Evolutionary conservation across 2,329 filamentous ascomycete genomes (phyloP), one percentile per base, ranked within the genome.

Genomic region (Colletotrichum graminicola): DNA sequence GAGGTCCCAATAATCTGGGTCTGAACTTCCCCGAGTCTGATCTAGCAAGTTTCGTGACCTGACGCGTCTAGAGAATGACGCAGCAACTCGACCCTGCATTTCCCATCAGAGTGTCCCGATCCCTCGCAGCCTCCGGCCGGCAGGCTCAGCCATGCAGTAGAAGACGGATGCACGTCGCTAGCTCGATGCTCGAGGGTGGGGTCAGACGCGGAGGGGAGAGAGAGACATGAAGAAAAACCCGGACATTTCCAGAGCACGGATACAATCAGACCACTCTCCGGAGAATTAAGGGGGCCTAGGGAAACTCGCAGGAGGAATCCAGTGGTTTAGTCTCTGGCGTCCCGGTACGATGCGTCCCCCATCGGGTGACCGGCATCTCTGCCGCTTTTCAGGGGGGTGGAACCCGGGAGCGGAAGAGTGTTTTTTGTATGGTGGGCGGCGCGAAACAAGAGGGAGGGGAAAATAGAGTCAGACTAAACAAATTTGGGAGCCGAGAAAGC

Each of bases 401-500:
- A 21, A 23, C 34, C 16, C 21, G 61, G 60, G 43, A 39, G 59
- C 59, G 45, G 32, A 51, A n/a, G 45, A 16, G 32, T 34, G 16
- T 29, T 45, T 29, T 45, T 45, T n/a, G 43, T n/a, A 45, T 45
- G 21, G 61, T 63, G 34, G 36, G 34, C 49, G 12, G 61, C 32
- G 21, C 26, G n/a, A 29, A 32, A 29, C 36, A 34, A n/a, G 26
- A 26, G 52, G 6, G 10, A 54, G 65, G 59, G 23, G 3, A 1
- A 14, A 32, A 29, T n/a, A 10, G 21, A 47, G 12, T n/a, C 21
- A n/a, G 23, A 47, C 21, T 14, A 52, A 23, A n/a, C n/a, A 45
- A 43, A 36, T 26, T 71, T 68, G 68, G 59, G 65, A 65, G 65
- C 52, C 68, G 21, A 21, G 39, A 49, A 69, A 39, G 65, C 66